A percentile compares a stretch with the other conserved stretches of the same genome.
phyloP scores from a whole-genome alignment of 148 eudicot genomes.

The Hydrangea macrophylla region DNA sequence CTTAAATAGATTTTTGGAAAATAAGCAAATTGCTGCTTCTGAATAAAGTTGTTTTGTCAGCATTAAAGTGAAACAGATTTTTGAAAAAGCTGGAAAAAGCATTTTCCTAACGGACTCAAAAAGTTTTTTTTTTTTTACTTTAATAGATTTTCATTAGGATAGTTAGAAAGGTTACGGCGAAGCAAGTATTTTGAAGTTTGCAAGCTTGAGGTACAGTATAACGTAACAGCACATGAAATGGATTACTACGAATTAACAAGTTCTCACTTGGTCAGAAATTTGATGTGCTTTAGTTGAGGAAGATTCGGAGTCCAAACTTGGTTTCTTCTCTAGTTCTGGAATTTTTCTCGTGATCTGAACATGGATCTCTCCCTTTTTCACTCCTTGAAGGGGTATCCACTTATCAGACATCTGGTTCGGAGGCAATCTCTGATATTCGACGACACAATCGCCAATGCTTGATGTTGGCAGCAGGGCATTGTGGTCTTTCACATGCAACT shows the following conservation, averaged over 20 bases:
- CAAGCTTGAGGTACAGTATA: not conserved
- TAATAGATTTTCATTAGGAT: too few relatives aligned
- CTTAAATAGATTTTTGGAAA: too few relatives aligned
- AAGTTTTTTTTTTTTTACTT: too few relatives aligned
- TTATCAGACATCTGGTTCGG: slow-evolving; percentile 69
- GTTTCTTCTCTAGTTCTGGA: slow-evolving; percentile 54
- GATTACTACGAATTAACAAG: not conserved
- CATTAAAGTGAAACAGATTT: not conserved
- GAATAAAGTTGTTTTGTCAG: not conserved
- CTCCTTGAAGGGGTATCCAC: slow-evolving; percentile 98
- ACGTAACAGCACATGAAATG: not conserved
- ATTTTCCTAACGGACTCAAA: too few relatives aligned
- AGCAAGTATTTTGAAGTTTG: not conserved
- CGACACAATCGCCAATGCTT: slow-evolving; percentile 80
- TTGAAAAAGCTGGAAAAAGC: not conserved
- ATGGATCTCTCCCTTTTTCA: slow-evolving; percentile 87
- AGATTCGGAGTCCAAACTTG: slow-evolving; percentile 49
- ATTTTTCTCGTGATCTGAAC: slow-evolving; percentile 70
- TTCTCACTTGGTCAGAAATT: slow-evolving; percentile 58
- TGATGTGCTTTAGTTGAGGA: slow-evolving; percentile 51
- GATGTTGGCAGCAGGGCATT: slow-evolving; percentile 71
- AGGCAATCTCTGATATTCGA: slow-evolving; percentile 81
- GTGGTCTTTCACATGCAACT: slow-evolving; percentile 77
- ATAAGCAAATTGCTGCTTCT: not conserved
- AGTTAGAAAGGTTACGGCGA: too few relatives aligned